A percentile compares a stretch with the other conserved stretches of the same genome.
phyloP scores from a whole-genome alignment of 495 filamentous ascomycete genomes.

The Cenococcum geophilum region DNA sequence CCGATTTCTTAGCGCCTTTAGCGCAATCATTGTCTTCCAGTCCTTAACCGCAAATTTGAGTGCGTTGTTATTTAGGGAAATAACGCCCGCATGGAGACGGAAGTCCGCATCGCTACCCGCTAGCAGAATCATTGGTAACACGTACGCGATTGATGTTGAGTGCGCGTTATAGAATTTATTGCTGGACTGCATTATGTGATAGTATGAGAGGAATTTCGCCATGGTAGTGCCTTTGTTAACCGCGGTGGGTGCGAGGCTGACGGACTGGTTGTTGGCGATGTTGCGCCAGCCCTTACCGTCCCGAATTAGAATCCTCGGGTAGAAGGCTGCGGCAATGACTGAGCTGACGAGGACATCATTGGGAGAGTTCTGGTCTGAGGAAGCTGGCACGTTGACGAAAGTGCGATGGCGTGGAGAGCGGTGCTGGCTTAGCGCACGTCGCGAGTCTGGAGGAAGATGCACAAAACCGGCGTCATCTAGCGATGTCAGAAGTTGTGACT shows the following conservation, averaged over 20 bases:
- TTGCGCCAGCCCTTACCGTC: constrained; percentile 91
- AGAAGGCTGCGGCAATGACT: constrained; percentile 86
- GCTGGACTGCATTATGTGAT: constrained; percentile 87
- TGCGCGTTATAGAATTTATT: constrained; percentile 83
- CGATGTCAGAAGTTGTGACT: constrained; percentile 76
- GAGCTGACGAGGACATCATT: constrained; percentile 73
- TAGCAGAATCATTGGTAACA: constrained; percentile 73
- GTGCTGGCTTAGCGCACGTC: constrained; percentile 55
- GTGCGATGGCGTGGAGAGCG: constrained; percentile 56
- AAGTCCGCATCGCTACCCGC: constrained; percentile 77
- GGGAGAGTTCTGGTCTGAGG: constrained; percentile 63
- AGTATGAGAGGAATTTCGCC: constrained; percentile 81
- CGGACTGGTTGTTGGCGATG: constrained; percentile 79
- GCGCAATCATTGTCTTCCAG: constrained; percentile 82
- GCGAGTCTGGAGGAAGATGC: constrained; percentile 62
- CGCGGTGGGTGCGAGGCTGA: constrained; percentile 75
- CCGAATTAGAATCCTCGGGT: constrained; percentile 80
- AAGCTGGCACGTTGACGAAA: constrained; percentile 73
- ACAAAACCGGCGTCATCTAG: constrained; percentile 79
- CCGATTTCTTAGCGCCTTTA: constrained; percentile 63
- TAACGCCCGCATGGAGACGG: constrained; percentile 78
- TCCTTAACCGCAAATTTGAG: constrained; percentile 81
- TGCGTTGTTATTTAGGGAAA: constrained; percentile 78
- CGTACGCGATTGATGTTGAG: constrained; percentile 75
- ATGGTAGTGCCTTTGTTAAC: constrained; percentile 67